phyloP scores from a whole-genome alignment of 106 monocot species.

The Phalaenopsis aphrodite region DNA sequence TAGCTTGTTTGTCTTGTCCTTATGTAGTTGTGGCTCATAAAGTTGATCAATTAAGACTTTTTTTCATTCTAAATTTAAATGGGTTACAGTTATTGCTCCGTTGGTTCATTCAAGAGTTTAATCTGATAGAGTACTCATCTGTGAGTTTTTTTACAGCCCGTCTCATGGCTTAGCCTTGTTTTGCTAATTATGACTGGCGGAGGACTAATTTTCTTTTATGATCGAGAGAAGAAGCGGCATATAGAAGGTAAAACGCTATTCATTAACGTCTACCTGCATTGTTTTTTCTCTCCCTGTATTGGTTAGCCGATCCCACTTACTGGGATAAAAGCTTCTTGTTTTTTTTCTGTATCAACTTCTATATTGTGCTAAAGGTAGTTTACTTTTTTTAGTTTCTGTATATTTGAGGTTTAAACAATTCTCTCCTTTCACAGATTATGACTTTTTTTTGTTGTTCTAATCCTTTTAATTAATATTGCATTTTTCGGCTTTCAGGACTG shows the following conservation, averaged over 20 bases:
- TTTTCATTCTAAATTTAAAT: not conserved
- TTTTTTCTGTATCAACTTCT: not conserved
- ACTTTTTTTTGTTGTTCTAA: not conserved
- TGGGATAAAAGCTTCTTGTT: too few relatives aligned
- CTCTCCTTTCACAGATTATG: not conserved
- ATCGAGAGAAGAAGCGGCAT: conserved; percentile 81
- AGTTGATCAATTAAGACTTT: not conserved
- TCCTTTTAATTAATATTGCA: not conserved
- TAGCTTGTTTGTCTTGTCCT: not conserved
- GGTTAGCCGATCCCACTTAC: too few relatives aligned
- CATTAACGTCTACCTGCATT: not conserved
- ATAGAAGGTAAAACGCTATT: conserved; percentile 66
- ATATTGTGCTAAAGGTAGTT: not conserved
- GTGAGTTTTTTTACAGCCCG: conserved; percentile 49
- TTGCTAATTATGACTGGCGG: conserved; percentile 80
- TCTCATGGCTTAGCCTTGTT: conserved; percentile 85
- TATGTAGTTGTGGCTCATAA: not conserved
- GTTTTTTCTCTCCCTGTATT: not conserved
- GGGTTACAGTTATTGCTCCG: not conserved
- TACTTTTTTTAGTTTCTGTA: not conserved
- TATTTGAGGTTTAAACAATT: not conserved
- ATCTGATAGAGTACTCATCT: not conserved
- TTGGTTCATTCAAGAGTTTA: conserved; percentile 12
- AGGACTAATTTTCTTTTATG: conserved; percentile 79
- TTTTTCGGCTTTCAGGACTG: conserved; percentile 34